Evolutionary conservation across 2,329 filamentous ascomycete species (phyloP), one percentile per base, ranked within the genome.

Genomic region (Hymenoscyphus fraxineus): DNA sequence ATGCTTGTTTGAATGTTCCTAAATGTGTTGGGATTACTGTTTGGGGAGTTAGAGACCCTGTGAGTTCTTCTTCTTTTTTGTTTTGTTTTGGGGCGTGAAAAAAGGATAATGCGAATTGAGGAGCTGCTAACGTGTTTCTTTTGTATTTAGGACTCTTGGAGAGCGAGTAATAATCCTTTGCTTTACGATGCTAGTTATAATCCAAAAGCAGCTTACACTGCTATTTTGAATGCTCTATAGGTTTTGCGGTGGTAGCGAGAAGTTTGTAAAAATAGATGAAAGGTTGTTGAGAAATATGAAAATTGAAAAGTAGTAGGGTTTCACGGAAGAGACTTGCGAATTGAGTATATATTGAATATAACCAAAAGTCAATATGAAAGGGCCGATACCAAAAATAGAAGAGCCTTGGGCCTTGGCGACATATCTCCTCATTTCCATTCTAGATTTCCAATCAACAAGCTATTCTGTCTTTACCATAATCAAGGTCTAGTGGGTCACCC

Each of bases 141-240:
- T 41, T 19, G 16, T 57, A n/a, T 57, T 22, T 51, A 61, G 62
- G 62, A 61, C 40, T 64, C 62, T 27, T 65, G 64, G 64, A 76
- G 82, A 64, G 75, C 81, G 1, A 73, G 74, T 60, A 78, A 75
- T 57, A 83, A 78, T 71, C 83, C 83, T 4, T 77, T 86, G 13
- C 77, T 87, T 13, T 86, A 83, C 68, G 82, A 86, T 75, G 69
- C 73, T 69, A 80, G 76, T 73, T 86, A 78, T 71, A 75, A 77
- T 67, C 79, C 82, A 55, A 85, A 85, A 78, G 68, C 79, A 1
- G 81, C 81, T 0, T 85, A 85, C 71, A 80, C 75, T 59, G 79
- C 81, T 9, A 71, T 74, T n/a, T 58, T 68, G 32, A 61, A 58
- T 40, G 67, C 67, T 54, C 64, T 72, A 54, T 54, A 22, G 22